These are phyloP conservation scores for Tulasnella sp. DNA, from an alignment of 768 basidiomycete genomes.

Conservation along the genomic window DNA sequence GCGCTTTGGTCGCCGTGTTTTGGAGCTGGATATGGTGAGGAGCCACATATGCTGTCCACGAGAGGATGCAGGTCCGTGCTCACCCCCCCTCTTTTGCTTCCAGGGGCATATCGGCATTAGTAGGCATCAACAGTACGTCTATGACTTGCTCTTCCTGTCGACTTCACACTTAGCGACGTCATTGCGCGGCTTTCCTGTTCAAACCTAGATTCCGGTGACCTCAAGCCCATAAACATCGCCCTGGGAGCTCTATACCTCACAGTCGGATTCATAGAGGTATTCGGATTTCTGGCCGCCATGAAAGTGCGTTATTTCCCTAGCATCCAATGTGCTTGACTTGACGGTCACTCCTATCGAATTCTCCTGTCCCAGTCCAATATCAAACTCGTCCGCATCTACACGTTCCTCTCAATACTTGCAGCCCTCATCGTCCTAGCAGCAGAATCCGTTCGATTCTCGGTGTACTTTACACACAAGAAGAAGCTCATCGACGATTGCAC, in stretches of 20 bases:
- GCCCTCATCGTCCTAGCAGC: slow-evolving; percentile 15
- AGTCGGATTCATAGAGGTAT: slow-evolving; percentile 45
- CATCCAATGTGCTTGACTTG: background rate
- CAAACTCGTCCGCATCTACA: slow-evolving; percentile 7
- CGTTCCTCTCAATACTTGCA: slow-evolving; percentile 7
- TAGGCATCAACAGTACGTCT: background rate
- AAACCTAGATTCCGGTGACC: background rate
- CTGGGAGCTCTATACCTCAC: slow-evolving; percentile 52
- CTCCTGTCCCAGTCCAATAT: background rate
- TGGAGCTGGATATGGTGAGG: slow-evolving; percentile 61
- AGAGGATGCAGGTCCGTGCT: slow-evolving; percentile 30
- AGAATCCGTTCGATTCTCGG: slow-evolving; percentile 12
- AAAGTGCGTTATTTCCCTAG: slow-evolving; percentile 37
- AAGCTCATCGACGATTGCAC: slow-evolving; percentile 53
- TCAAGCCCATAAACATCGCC: slow-evolving; percentile 40
- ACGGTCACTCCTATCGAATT: background rate
- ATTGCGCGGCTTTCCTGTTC: too few species aligned
- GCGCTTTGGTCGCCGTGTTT: slow-evolving; percentile 41
- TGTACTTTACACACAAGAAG: slow-evolving; percentile 30
- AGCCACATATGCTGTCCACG: background rate
- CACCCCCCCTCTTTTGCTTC: slow-evolving; percentile 20
- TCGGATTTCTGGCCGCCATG: slow-evolving; percentile 46
- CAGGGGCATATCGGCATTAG: background rate
- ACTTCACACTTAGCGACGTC: background rate
- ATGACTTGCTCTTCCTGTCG: background rate